Evolutionary conservation across 257 asterid genomes (phyloP).

Genomic region (Marsdenia floribunda): DNA sequence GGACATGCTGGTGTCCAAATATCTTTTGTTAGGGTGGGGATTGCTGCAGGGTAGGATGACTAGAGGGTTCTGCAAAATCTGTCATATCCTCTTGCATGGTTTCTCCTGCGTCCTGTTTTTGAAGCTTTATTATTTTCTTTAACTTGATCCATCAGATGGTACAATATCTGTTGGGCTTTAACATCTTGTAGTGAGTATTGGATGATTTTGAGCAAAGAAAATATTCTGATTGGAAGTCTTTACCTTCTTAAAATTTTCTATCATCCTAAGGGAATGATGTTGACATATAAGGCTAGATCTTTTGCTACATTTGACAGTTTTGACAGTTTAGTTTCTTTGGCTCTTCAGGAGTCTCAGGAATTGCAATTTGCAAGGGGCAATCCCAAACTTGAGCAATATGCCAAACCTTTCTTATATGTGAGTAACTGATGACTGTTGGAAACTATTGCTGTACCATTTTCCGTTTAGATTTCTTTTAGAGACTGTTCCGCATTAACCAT

Average conservation of each 20-base stretch:
- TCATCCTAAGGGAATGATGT: not conserved
- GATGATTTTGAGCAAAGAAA: not conserved
- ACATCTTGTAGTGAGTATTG: not conserved
- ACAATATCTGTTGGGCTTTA: not conserved
- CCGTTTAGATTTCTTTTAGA: not conserved
- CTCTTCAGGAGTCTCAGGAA: constrained; percentile 90
- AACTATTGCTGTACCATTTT: not conserved
- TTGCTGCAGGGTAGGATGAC: not conserved
- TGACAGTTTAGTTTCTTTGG: constrained; percentile 18
- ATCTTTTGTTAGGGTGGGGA: not conserved
- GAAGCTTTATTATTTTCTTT: not conserved
- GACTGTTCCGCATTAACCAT: not conserved
- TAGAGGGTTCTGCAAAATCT: not conserved
- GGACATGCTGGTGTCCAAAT: not conserved
- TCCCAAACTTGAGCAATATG: constrained; percentile 77
- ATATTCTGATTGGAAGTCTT: not conserved
- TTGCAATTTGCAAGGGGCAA: constrained; percentile 79
- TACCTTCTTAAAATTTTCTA: not conserved
- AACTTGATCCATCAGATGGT: not conserved
- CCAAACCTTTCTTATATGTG: constrained; percentile 65
- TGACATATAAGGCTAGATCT: not conserved
- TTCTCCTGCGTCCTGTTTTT: not conserved
- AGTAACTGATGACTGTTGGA: constrained; percentile 23
- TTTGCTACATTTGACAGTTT: constrained; percentile 4
- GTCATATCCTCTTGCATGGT: not conserved